Conservation (phyloP, 306 rosid genomes). For the Begonia fuchsioides region DNA sequence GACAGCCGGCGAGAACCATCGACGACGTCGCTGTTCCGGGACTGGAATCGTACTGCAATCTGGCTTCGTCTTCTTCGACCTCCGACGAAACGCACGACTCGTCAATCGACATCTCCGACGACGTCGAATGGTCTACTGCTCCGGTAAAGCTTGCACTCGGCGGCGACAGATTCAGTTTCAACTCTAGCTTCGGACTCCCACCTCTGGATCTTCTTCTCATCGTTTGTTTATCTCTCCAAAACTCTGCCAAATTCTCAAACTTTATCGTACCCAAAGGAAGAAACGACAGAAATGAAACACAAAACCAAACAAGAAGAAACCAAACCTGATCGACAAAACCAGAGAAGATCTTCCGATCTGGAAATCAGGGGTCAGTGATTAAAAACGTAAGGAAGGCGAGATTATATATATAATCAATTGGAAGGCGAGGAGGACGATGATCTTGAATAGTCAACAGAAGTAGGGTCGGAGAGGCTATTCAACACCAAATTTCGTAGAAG, state of each 20-base stretch:
- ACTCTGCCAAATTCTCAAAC: not conserved
- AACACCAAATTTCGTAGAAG: no score
- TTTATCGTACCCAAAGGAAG: no score
- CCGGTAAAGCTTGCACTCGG: not conserved
- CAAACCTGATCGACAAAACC: no score
- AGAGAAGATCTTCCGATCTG: no score
- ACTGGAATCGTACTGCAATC: not conserved
- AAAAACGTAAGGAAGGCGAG: no score
- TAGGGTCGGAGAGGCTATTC: no score
- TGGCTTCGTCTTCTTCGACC: slow-evolving; percentile 4
- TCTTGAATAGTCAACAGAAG: no score
- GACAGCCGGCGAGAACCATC: slow-evolving; percentile 44
- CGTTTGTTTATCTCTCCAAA: not conserved
- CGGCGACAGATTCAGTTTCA: slow-evolving; percentile 26
- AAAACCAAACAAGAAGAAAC: no score
- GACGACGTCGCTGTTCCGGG: slow-evolving; percentile 13
- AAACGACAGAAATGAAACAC: no score
- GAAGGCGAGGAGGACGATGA: no score
- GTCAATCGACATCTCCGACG: slow-evolving; percentile 15
- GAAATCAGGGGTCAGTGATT: no score
- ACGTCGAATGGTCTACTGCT: slow-evolving; percentile 1
- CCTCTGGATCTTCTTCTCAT: slow-evolving; percentile 8
- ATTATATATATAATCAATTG: no score
- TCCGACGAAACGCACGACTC: slow-evolving; percentile 36
- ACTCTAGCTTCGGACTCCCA: slow-evolving; percentile 19